Base-by-base conservation (phyloP, 148 eudicot species). In the Camellia sinensis region DNA sequence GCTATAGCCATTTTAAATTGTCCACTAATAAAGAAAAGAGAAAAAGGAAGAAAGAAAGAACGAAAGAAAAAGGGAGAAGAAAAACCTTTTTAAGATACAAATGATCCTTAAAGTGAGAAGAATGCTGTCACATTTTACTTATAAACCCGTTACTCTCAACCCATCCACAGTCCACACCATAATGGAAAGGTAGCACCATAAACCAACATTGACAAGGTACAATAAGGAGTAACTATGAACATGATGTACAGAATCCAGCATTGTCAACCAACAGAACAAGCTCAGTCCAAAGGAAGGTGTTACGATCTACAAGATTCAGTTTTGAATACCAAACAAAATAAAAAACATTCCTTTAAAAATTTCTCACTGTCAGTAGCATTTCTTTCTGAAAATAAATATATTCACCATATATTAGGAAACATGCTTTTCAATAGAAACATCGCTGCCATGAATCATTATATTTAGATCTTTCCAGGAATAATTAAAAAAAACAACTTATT, bases 261-360 rank as follows among this genome's bases (percentile, higher is more conserved):
- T 11, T 6, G 18, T 63, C 6, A 62, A 18, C 50, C 59, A 14
- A 69, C 14, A 45, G 13, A 69, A 9, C 22, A 53, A 0, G 57
- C 57, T 45, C 46, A 13, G 46, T 29, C 29, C 53, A 44, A 45
- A 1, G n/a, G 54, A 69, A 50, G 4, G 43, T 21, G 41, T 48
- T 48, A 21, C 54, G 17, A 11, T 19, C 41, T 21, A 1, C 9
- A 71, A 52, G 60, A 71, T 19, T 71, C 13, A 71, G 41, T 21
- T 19, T 4, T 8, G 5, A 15, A 22, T 54, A 14, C 63, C 46
- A 53, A 53, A 73, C 61, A 73, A 14, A 73, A 50, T 11, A 0
- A 73, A 22, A 54, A 73, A 19, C 62, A 54, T 52, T n/a, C 76
- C 44, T 54, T 22, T 73, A 73, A 15, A 29, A 15, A 29, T 73